Evolutionary conservation across 1,284 basidiomycete genomes (phyloP).

Genomic region (Ustilago tritici): DNA sequence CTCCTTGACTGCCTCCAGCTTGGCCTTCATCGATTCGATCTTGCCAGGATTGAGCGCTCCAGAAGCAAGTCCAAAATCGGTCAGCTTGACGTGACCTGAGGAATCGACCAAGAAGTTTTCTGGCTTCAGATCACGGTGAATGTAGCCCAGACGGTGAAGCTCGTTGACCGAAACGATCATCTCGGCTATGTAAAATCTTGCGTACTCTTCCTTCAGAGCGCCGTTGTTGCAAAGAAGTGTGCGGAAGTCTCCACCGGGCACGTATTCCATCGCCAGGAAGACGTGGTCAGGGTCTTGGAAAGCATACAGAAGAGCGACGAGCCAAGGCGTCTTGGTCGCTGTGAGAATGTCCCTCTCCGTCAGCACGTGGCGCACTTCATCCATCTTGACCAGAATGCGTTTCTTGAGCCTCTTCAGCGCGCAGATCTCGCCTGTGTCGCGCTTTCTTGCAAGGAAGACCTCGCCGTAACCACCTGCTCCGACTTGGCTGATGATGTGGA

Average conservation of each 20-base stretch:
- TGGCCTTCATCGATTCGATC: conserved; percentile 93
- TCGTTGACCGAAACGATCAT: conserved; percentile 70
- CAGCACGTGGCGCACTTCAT: conserved; percentile 69
- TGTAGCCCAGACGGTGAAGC: conserved; percentile 66
- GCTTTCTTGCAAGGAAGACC: conserved; percentile 68
- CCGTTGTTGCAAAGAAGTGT: conserved; percentile 69
- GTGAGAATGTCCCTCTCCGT: conserved; percentile 69
- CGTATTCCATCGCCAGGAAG: conserved; percentile 73
- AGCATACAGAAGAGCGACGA: conserved; percentile 66
- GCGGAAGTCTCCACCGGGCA: conserved; percentile 69
- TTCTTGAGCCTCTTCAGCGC: conserved; percentile 68
- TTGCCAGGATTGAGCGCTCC: conserved; percentile 94
- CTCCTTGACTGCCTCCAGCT: conserved; percentile 97
- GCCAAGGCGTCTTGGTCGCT: conserved; percentile 68
- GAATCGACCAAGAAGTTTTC: conserved; percentile 99
- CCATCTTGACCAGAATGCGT: conserved; percentile 69
- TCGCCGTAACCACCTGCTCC: conserved; percentile 69
- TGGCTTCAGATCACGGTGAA: conserved; percentile 94
- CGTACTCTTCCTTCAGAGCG: conserved; percentile 72
- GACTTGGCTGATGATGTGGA: conserved; percentile 69
- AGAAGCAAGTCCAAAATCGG: conserved; percentile 97
- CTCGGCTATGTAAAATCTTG: conserved; percentile 68
- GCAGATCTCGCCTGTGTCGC: conserved; percentile 68
- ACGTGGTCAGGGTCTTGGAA: conserved; percentile 69
- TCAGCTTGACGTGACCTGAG: conserved; percentile 96